Percentiles rank a stretch among this genome's conserved stretches.
Evolutionary conservation across 1,139 yeast species (phyloP).

Genomic region (Neolecta irregularis): DNA sequence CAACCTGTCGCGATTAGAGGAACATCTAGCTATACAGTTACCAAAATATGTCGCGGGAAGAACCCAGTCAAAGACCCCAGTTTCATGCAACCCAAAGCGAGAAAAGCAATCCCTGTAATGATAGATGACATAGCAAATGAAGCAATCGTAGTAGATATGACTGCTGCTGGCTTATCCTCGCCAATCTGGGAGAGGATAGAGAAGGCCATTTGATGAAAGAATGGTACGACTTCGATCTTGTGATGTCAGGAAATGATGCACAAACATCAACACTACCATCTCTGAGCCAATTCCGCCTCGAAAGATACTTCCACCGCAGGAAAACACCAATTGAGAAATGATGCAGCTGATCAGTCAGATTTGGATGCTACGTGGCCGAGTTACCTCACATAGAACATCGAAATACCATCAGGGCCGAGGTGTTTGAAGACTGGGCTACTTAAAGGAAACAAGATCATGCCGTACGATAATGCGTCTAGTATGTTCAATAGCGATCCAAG

Average conservation of each 20-base stretch:
- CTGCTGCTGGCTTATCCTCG: conserved; percentile 38
- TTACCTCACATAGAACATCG: conserved; percentile 89
- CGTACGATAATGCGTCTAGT: conserved; percentile 85
- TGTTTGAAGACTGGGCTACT: conserved; percentile 61
- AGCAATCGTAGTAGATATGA: conserved; percentile 74
- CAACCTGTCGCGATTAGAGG: conserved; percentile 40
- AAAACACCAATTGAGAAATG: conserved; percentile 71
- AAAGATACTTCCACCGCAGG: conserved; percentile 82
- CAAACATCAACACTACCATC: too few relatives aligned
- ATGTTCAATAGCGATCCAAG: conserved; percentile 73
- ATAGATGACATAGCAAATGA: conserved; percentile 73
- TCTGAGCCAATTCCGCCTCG: conserved; percentile 87
- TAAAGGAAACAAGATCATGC: conserved; percentile 92
- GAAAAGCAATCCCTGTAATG: conserved; percentile 73
- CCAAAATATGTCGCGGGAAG: conserved; percentile 81
- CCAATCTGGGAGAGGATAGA: conserved; percentile 47
- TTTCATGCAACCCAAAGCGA: conserved; percentile 55
- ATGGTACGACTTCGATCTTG: conserved; percentile 95
- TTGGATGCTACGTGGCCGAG: too few relatives aligned
- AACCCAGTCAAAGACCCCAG: conserved; percentile 83
- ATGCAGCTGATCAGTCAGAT: too few relatives aligned
- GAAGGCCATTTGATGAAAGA: conserved; percentile 87
- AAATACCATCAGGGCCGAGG: conserved; percentile 76
- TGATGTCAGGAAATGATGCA: too few relatives aligned
- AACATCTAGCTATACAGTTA: background rate